Percentiles rank a stretch among this genome's conserved stretches.
Conservation (phyloP, 2,329 filamentous ascomycete species). For the Eurotiales sp. region DNA sequence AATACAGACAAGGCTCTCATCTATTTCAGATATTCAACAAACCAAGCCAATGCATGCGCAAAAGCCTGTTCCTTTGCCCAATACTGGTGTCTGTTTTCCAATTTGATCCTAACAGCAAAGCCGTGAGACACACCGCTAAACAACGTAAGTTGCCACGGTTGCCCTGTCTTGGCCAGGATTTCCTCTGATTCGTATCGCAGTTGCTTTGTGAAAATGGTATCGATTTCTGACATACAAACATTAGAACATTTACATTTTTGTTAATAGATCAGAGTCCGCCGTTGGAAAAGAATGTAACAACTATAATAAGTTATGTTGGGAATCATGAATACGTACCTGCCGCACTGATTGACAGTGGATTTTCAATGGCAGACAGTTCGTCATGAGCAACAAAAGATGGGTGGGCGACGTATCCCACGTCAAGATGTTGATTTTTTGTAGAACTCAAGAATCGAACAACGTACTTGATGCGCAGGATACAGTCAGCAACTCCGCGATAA, state of each 20-base stretch:
- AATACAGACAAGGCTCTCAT: no score
- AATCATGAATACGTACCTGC: constrained; percentile 31
- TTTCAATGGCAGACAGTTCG: constrained; percentile 63
- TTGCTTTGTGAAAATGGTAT: constrained; percentile 61
- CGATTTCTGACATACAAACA: constrained; percentile 50
- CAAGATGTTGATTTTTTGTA: constrained; percentile 49
- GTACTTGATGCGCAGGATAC: constrained; percentile 47
- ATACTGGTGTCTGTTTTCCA: constrained; percentile 53
- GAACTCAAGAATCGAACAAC: constrained; percentile 64
- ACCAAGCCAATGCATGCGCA: constrained; percentile 72
- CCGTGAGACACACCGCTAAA: constrained; percentile 70
- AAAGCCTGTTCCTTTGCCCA: constrained; percentile 82
- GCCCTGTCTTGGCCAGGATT: constrained; percentile 55
- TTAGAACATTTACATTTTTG: no score
- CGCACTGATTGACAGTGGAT: constrained; percentile 64
- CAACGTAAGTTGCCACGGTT: constrained; percentile 72
- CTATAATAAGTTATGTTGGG: constrained; percentile 9
- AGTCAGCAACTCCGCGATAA: constrained; percentile 9
- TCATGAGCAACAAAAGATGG: constrained; percentile 69
- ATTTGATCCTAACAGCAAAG: constrained; percentile 67
- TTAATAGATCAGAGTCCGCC: no score
- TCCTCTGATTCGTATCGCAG: constrained; percentile 62
- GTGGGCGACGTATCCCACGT: constrained; percentile 71
- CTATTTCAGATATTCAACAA: constrained; percentile 57
- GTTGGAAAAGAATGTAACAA: no score